Base-by-base conservation (phyloP, 495 filamentous ascomycete genomes). In the Evansstolkia leycettana region DNA sequence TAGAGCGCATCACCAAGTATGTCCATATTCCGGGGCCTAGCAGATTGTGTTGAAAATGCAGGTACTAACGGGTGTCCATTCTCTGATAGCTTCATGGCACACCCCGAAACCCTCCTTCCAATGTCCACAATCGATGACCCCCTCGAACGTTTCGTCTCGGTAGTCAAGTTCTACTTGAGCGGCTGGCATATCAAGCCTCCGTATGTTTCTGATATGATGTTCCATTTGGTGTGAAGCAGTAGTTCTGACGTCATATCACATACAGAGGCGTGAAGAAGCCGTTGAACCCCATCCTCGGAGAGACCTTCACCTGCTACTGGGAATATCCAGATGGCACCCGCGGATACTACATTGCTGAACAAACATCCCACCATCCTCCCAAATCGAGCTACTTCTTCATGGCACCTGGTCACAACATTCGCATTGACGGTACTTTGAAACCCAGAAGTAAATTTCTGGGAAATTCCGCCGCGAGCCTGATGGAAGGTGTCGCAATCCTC, bases 351-450 rank as follows among this genome's bases (percentile, higher is more conserved):
- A 83, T 99, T 40, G 75, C 90, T 30, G 90, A 99, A 63, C 90
- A 99, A 41, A 73, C 85, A 3, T 99, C 87, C 12, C 90, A 99
- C 56, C 90, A 99, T 50, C 90, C 90, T 14, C 90, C 90, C 2
- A 99, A 99, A 54, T 95, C 88, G 40, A 92, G 84, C 58, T 99
- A 99, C 58, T 99, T 96, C 56, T 99, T 90, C 62, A 94, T 95
- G 82, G 87, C 85, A 2, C 90, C 90, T 3, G 84, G 88, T 36
- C 89, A 96, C 48, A 65, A 89, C 36, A 94, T 99, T 42, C 75
- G 90, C 17, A 93, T 99, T 47, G 90, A 99, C 50, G 90, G 90
- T 12, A 90, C 84, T 8, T 65, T 98, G 41, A 95, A 96, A 51
- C 90, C 90, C n/a, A 77, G 87, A 47, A 94, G 88, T 60, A 90